Base-by-base conservation (phyloP, 2,329 filamentous ascomycete species). In the Pseudogymnoascus sp. region DNA sequence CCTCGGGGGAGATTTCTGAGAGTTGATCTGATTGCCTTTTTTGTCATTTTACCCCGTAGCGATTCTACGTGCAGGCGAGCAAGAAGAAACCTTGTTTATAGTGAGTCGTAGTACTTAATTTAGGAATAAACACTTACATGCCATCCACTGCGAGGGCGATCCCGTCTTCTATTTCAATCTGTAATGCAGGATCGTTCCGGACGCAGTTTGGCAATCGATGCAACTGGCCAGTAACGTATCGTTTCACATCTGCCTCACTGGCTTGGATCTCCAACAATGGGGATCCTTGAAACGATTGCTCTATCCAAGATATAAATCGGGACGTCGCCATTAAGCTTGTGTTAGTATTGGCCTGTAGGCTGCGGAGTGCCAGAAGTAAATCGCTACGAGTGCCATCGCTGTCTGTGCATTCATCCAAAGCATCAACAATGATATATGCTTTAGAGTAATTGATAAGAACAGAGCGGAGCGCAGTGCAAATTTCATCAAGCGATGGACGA, bases 241-340 rank as follows among this genome's bases (percentile, higher is more conserved):
- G 11, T 22, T 12, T 37, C 1, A 58, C 54, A 58, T 58, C 54
- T 36, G 16, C 16, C 5, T 58, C 54, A 20, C 2, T 58, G 0
- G 54, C 54, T 20, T 3, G 30, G 1, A 58, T 58, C 14, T 58
- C 9, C 1, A 58, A 37, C 11, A 4, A 4, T 35, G 9, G 35
- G 11, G 8, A 4, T 7, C n/a, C 54, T 14, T 80, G 6, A 68
- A 70, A 4, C 86, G 85, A 69, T 86, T 86, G 66, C 77, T 82
- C 16, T 80, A 83, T 58, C 77, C 83, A 16, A 82, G 84, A 61
- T 79, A 78, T 61, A 74, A 79, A 25, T 14, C 54, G 54, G 7
- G 54, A 36, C 8, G 54, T 58, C 11, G 8, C 30, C 30, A 58
- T 35, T 20, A 58, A 3, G 0, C 35, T 20, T 58, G 20, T 35